Evolutionary conservation across 164 flowering plant genomes (phyloP).

Genomic region (Magnolia sinica): DNA sequence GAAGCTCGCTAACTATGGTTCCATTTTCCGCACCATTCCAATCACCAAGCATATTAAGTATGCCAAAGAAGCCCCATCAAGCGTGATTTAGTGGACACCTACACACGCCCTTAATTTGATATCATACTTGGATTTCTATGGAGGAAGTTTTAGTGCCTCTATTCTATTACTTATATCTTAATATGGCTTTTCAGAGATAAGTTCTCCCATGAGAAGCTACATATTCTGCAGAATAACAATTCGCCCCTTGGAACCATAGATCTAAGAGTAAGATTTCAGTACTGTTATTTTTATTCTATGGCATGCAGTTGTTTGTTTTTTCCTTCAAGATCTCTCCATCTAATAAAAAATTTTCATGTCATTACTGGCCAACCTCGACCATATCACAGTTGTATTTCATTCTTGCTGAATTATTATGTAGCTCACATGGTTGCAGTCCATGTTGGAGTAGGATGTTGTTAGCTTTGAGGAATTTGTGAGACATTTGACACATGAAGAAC

Average conservation of each 20-base stretch:
- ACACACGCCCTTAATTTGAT: background rate
- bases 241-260: conserved; percentile 63
- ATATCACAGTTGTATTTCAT: background rate
- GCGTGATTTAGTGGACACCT: background rate
- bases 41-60: no score
- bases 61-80: background rate
- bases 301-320: background rate
- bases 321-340: background rate
- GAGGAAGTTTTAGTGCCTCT: background rate
- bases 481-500: conserved; percentile 64
- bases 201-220: conserved; percentile 40
- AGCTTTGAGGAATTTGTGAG: conserved; percentile 58
- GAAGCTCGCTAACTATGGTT: no score
- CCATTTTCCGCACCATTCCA: no score
- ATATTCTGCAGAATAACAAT: conserved; percentile 41
- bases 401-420: background rate
- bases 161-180: background rate
- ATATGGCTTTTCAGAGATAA: conserved; percentile 51
- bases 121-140: background rate
- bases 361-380: no score
- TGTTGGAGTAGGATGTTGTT: conserved; percentile 62
- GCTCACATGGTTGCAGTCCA: conserved; percentile 21
- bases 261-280: conserved; percentile 53
- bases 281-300: background rate
- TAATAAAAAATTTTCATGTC: background rate